phyloP scores from a whole-genome alignment of 169 alveolate species.

The Miamiensis avidus region DNA sequence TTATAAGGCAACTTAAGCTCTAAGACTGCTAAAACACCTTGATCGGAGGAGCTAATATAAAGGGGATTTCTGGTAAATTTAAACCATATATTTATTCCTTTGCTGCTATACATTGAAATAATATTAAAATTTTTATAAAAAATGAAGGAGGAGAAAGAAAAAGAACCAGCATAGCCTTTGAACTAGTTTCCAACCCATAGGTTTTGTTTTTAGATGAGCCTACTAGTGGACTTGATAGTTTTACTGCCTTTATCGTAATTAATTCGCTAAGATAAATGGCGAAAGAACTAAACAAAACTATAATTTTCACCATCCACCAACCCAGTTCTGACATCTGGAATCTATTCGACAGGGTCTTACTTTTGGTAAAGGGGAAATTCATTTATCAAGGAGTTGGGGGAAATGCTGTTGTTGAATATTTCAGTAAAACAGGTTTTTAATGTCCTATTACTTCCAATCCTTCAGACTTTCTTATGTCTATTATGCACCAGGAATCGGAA shows the following conservation, averaged over 20 bases:
- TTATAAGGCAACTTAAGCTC: constrained; percentile 22
- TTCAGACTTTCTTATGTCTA: not conserved
- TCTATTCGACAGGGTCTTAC: constrained; percentile 64
- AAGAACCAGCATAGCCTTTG: constrained; percentile 91
- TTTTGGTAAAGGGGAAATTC: constrained; percentile 66
- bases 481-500: constrained; percentile 8
- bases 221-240: constrained; percentile 90
- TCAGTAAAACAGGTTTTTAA: not conserved
- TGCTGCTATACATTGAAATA: too few species aligned
- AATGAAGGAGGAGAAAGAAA: constrained; percentile 93
- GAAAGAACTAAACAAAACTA: constrained; percentile 51
- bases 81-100: too few species aligned
- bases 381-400: constrained; percentile 66
- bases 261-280: constrained; percentile 70
- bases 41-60: constrained; percentile 75
- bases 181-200: constrained; percentile 89
- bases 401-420: not conserved
- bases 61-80: constrained; percentile 61
- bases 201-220: constrained; percentile 91
- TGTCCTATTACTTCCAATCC: constrained; percentile 24
- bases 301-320: constrained; percentile 76
- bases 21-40: constrained; percentile 53
- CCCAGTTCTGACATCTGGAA: constrained; percentile 72
- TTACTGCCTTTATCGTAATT: constrained; percentile 77
- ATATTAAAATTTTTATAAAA: too few species aligned